phyloP scores from a whole-genome alignment of 441 rosid species.

The Brassica balearica region DNA sequence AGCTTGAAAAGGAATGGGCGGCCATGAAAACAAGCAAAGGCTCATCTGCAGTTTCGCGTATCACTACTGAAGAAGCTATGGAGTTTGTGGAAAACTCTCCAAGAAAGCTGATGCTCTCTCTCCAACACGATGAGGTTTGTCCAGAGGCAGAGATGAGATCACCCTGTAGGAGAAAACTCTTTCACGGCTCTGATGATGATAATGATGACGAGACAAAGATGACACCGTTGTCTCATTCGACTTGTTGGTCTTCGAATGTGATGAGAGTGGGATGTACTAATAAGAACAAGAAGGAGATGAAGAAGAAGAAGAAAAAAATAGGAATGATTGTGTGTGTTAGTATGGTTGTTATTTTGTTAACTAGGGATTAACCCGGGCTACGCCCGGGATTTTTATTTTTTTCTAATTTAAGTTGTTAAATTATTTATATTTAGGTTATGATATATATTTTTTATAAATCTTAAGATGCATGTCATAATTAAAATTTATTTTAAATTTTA shows the following conservation, averaged over 20 bases:
- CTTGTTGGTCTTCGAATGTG: constrained; percentile 39
- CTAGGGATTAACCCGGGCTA: too few relatives aligned
- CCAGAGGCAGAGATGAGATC: constrained; percentile 40
- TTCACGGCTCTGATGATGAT: constrained; percentile 50
- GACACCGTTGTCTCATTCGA: constrained; percentile 7
- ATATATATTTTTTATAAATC: too few relatives aligned
- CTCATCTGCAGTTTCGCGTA: constrained; percentile 37
- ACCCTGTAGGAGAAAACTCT: constrained; percentile 58
- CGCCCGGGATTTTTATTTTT: too few relatives aligned
- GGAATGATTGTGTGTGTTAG: background rate
- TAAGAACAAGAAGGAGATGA: background rate
- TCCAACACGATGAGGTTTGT: constrained; percentile 43
- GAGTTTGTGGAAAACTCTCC: constrained; percentile 51
- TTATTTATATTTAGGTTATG: too few relatives aligned
- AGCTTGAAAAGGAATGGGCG: constrained; percentile 53
- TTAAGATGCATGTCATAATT: too few relatives aligned
- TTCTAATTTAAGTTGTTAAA: too few relatives aligned
- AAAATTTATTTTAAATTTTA: too few relatives aligned
- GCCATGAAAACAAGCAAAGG: constrained; percentile 47
- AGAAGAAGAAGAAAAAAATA: background rate
- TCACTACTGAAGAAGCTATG: constrained; percentile 41
- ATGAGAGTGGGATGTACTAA: constrained; percentile 7
- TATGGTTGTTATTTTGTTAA: constrained; percentile 11
- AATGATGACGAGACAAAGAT: constrained; percentile 24
- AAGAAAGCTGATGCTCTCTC: constrained; percentile 51